Evolutionary conservation across 1,284 basidiomycete genomes (phyloP).

Genomic region (Leucoagaricus sp.): DNA sequence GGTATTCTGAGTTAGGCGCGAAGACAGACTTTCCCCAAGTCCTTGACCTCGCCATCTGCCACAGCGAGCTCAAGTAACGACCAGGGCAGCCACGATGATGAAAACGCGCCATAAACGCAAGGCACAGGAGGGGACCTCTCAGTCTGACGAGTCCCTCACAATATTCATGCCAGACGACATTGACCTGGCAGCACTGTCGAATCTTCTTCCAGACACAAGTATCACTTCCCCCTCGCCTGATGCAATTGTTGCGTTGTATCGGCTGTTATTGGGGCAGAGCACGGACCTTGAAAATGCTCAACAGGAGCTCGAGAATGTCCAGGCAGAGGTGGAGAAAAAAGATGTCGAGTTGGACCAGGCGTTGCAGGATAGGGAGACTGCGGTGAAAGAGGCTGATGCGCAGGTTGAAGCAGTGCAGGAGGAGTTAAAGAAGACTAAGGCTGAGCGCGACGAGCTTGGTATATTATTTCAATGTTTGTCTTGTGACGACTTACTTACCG

Average conservation of each 20-base stretch:
- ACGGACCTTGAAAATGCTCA: conserved; percentile 53
- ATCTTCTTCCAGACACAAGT: conserved; percentile 54
- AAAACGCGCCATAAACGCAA: conserved; percentile 40
- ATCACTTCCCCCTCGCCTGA: conserved; percentile 58
- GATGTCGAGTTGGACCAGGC: conserved; percentile 81
- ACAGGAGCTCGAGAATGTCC: conserved; percentile 64
- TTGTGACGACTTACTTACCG: conserved; percentile 15
- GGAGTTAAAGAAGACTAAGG: conserved; percentile 54
- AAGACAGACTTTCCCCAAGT: conserved; percentile 9
- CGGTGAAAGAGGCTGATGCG: conserved; percentile 54
- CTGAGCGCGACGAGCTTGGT: conserved; percentile 69
- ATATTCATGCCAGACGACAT: conserved; percentile 55
- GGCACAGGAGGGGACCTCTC: conserved; percentile 36
- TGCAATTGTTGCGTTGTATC: conserved; percentile 60
- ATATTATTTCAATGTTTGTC: conserved; percentile 20
- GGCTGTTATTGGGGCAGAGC: conserved; percentile 57
- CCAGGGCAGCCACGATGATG: conserved; percentile 31
- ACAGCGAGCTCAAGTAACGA: conserved; percentile 29
- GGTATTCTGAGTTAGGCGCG: conserved; percentile 17
- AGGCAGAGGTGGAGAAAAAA: conserved; percentile 63
- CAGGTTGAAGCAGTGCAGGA: conserved; percentile 50
- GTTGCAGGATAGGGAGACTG: conserved; percentile 68
- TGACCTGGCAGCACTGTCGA: conserved; percentile 56
- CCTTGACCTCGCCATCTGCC: conserved; percentile 33
- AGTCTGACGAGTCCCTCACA: conserved; percentile 27